A percentile compares a stretch with the other conserved stretches of the same genome.
Evolutionary conservation across 225 moss, liverwort and hornwort genomes (phyloP).

Genomic region (Rhytidiadelphus loreus): DNA sequence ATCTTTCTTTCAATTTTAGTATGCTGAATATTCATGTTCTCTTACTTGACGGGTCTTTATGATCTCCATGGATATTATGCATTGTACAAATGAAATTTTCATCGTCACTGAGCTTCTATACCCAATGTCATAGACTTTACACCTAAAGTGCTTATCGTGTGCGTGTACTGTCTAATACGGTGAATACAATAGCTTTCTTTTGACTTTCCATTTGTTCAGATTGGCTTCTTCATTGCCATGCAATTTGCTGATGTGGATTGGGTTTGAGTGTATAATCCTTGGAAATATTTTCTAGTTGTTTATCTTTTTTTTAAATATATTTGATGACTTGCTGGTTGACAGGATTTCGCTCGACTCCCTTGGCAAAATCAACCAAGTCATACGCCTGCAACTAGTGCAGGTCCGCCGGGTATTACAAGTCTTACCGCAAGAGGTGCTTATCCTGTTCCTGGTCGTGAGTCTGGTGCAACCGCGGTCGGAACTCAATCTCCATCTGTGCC

Average conservation of each 20-base stretch:
- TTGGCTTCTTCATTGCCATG: background rate
- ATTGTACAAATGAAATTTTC: background rate
- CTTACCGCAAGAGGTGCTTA: slow-evolving; percentile 39
- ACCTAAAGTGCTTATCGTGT: background rate
- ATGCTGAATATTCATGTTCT: background rate
- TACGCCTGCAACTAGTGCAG: slow-evolving; percentile 44
- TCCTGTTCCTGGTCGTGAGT: slow-evolving; percentile 25
- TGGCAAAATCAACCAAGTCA: slow-evolving; percentile 92
- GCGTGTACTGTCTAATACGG: background rate
- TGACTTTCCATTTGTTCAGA: background rate
- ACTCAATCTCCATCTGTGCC: slow-evolving; percentile 9
- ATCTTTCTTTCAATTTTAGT: background rate
- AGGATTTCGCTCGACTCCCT: slow-evolving; percentile 87
- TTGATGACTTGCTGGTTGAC: background rate
- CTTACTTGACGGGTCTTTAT: background rate
- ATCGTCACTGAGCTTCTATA: background rate
- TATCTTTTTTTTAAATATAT: background rate
- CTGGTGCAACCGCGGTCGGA: slow-evolving; percentile 14
- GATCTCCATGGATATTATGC: background rate
- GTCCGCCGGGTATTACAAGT: slow-evolving; percentile 48
- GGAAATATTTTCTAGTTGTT: background rate
- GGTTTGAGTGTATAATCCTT: background rate
- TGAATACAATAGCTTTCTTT: background rate
- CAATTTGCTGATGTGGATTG: background rate
- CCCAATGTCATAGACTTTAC: background rate